Evolutionary conservation across 805 yeast genomes (phyloP), one percentile per base, ranked within the genome.

Genomic region (Komagataella ulmi): DNA sequence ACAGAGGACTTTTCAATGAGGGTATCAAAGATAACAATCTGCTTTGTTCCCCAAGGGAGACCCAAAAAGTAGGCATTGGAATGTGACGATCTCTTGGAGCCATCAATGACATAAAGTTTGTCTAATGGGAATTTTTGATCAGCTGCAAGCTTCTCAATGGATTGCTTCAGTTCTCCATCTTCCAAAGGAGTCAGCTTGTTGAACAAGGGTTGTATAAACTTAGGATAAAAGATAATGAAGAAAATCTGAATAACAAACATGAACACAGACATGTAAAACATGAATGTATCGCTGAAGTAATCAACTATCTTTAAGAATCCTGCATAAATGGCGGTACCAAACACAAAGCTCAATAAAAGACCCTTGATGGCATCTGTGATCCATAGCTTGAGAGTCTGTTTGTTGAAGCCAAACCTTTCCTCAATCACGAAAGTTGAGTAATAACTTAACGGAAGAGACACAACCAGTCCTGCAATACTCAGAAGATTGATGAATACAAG

Each of bases 21-120:
- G 7, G 97, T 93, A 61, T 93, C 99, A 64, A 75, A 93, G 47
- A 93, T 76, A 50, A 93, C 98, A 69, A 93, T 93, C 68, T 90
- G 91, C 69, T 93, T 93, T 53, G 88, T 83, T 18, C 72, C 71
- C 91, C 97, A 91, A 45, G 99, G 99, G 60, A 93, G 75, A 4
- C 99, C 99, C 58, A 86, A 79, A 64, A 93, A 93, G 66, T 88
- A 91, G 46, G 99, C 99, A 64, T 93, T 93, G 7, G 98, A 91
- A 68, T 93, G 99, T 6, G 95, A 80, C 1, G 97, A 88, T 72
- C 98, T 84, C 64, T 85, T 88, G 46, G 98, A 90, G n/a, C 98
- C 97, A 65, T 93, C 99, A 63, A 90, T 81, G 48, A 90, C 97
- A 61, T 78, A 88, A 52, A 93, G 72, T 61, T 88, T 81, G 52